Evolutionary conservation across 345 rosid genomes (phyloP).

Genomic region (Linum usitatissimum): DNA sequence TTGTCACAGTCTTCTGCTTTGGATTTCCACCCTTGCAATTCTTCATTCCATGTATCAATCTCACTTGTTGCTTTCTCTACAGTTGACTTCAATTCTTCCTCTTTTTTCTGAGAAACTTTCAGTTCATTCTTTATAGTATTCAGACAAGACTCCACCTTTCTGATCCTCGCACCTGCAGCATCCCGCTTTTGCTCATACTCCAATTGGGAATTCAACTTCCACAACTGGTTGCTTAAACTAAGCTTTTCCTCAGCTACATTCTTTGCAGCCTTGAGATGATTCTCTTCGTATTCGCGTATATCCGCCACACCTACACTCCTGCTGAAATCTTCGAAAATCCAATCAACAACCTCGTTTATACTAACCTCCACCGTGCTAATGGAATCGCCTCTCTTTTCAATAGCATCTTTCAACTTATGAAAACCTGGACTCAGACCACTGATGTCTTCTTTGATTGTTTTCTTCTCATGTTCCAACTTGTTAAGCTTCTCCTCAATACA

Average conservation of each 20-base stretch:
- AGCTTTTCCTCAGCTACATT: slow-evolving; percentile 84
- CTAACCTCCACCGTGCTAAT: slow-evolving; percentile 70
- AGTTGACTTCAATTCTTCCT: slow-evolving; percentile 51
- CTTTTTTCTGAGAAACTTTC: slow-evolving; percentile 43
- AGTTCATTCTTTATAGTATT: slow-evolving; percentile 52
- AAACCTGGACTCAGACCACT: slow-evolving; percentile 55
- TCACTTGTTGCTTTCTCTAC: slow-evolving; percentile 49
- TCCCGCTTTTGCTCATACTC: slow-evolving; percentile 92
- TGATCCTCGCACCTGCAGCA: slow-evolving; percentile 57
- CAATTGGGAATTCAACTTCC: slow-evolving; percentile 91
- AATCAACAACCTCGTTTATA: slow-evolving; percentile 81
- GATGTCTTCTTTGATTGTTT: slow-evolving; percentile 52
- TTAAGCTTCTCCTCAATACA: slow-evolving; percentile 79
- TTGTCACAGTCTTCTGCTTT: slow-evolving; percentile 84
- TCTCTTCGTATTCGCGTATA: slow-evolving; percentile 94
- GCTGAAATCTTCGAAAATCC: slow-evolving; percentile 68
- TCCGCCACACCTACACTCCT: slow-evolving; percentile 69
- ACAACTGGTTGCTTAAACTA: slow-evolving; percentile 76
- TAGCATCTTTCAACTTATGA: slow-evolving; percentile 49
- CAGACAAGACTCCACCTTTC: slow-evolving; percentile 65
- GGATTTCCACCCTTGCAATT: slow-evolving; percentile 65
- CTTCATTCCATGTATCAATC: slow-evolving; percentile 59
- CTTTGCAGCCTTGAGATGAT: slow-evolving; percentile 83
- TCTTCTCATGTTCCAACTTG: slow-evolving; percentile 62
- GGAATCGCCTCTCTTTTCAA: slow-evolving; percentile 50